Base-by-base conservation (phyloP, 2,329 filamentous ascomycete species). In the Colletotrichum filicis region DNA sequence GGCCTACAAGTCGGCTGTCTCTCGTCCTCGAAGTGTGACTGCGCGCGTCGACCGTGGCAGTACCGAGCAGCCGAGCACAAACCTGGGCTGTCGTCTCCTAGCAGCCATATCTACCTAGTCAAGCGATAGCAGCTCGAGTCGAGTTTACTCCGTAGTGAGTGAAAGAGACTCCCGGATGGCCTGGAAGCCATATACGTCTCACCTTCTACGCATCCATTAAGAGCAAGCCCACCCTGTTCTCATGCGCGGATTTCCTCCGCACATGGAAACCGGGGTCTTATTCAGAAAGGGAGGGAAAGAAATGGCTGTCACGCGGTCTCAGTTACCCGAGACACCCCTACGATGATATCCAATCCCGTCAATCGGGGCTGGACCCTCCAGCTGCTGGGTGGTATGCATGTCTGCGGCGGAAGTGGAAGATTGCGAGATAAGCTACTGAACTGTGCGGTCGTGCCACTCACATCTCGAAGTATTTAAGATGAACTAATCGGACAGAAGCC, bases 341-440 rank as follows among this genome's bases (percentile, higher is more conserved):
- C 28, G 35, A 67, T 56, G 46, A 22, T 26, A 71, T 67, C 64
- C 64, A 71, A 55, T 68, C 32, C 58, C 30, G 49, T 57, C 26
- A 49, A 37, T 37, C 35, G 19, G 55, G 7, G 42, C 19, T 53
- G 37, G 11, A 28, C 53, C 64, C 37, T 37, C 12, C 12, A 42
- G 11, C 52, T 58, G 56, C n/a, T 35, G 19, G 9, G 32, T 42
- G 52, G 49, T 19, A 71, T 62, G 69, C 62, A 26, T 9, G 60
- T 61, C 49, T 58, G 68, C 68, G 68, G 64, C 64, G 37, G 30
- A 49, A 9, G 42, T 22, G 42, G 26, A 53, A 46, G 28, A 24
- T 63, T 71, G 64, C 59, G 26, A 72, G 65, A 72, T 68, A 63
- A 72, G 65, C 35, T 68, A 42, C 1, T 35, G 68, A 37, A 28